Conservation (phyloP, 2,329 filamentous ascomycete species). For the Ophiostoma fasciatum region DNA sequence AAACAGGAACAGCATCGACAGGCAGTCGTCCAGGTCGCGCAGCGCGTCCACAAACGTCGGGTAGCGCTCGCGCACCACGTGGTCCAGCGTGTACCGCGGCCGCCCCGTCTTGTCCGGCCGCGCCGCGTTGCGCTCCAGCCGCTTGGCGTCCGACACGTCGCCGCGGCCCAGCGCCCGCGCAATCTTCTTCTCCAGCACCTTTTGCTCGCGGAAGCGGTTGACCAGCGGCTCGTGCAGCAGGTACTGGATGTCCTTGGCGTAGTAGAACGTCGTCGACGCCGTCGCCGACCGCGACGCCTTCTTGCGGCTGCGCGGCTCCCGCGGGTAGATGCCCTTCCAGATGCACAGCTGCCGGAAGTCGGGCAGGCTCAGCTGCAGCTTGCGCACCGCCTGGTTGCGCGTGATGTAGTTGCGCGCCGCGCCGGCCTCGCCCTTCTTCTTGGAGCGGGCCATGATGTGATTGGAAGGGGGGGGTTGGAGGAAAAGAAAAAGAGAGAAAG, state of each 20-base stretch:
- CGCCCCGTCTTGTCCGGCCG: conserved; percentile 83
- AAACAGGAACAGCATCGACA: conserved; percentile 95
- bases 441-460: conserved; percentile 52
- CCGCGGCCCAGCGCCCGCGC: conserved; percentile 79
- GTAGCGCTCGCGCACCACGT: conserved; percentile 96
- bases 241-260: conserved; percentile 93
- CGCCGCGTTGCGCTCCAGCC: conserved; percentile 73
- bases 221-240: conserved; percentile 92
- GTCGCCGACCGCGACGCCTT: conserved; percentile 88
- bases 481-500: no score
- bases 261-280: conserved; percentile 82
- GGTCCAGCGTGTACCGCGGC: conserved; percentile 80
- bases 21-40: conserved; percentile 86
- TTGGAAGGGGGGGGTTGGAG: neutral
- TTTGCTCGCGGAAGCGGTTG: conserved; percentile 92
- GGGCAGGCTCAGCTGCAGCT: conserved; percentile 90
- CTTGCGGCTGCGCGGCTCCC: conserved; percentile 92
- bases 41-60: conserved; percentile 92
- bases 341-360: conserved; percentile 98
- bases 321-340: conserved; percentile 98
- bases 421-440: conserved; percentile 86
- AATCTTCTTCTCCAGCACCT: conserved; percentile 93
- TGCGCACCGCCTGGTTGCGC: conserved; percentile 89
- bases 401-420: conserved; percentile 98
- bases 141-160: conserved; percentile 75